Conservation (phyloP, 306 rosid species). For the Trichosanthes cucumerina region DNA sequence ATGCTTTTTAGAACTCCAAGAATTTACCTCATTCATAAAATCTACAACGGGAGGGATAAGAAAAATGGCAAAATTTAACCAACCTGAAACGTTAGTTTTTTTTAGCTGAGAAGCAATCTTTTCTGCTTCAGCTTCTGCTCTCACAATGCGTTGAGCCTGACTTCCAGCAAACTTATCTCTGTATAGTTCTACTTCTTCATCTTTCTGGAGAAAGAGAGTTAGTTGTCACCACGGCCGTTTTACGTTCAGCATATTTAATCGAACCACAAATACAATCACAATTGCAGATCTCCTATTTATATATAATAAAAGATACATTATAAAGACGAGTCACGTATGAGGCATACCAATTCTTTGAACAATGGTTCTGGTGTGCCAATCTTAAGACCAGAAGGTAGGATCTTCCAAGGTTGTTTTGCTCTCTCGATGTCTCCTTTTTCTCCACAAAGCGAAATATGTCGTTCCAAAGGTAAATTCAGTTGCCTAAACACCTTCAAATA, state of each 20-base stretch:
- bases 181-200: constrained; percentile 66
- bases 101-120: constrained; percentile 57
- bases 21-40: background rate
- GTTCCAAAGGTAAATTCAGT: constrained; percentile 53
- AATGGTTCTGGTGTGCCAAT: constrained; percentile 80
- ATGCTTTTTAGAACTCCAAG: background rate
- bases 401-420: constrained; percentile 69
- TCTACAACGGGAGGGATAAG: background rate
- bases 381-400: constrained; percentile 66
- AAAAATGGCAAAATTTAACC: background rate
- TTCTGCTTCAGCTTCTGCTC: constrained; percentile 72
- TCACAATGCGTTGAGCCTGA: constrained; percentile 74
- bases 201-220: constrained; percentile 45
- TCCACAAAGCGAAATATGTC: constrained; percentile 50
- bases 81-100: constrained; percentile 70
- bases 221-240: background rate
- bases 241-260: background rate
- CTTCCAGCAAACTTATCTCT: constrained; percentile 81
- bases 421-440: constrained; percentile 62
- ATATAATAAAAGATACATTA: background rate
- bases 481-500: constrained; percentile 72
- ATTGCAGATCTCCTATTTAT: background rate
- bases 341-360: constrained; percentile 80
- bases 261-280: background rate
- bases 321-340: background rate